Evolutionary conservation across 2,329 filamentous ascomycete genomes (phyloP), one percentile per base, ranked within the genome.

Genomic region (Xylariaceae sp.): DNA sequence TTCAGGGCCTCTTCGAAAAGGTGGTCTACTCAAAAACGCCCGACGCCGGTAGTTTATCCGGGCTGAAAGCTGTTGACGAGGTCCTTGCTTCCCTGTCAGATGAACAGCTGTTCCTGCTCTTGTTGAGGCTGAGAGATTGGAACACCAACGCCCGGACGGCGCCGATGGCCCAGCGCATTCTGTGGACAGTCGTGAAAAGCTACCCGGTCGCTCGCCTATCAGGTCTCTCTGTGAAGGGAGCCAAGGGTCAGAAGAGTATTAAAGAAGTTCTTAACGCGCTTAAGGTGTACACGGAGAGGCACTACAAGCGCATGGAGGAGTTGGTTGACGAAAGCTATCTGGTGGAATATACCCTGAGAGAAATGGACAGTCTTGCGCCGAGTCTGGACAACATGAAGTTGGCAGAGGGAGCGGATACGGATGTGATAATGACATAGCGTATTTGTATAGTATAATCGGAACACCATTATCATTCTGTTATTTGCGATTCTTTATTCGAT

Each of bases 101-200:
- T 67, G 88, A 93, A 67, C 93, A 97, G 72, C 82, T 99, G 11
- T 95, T 90, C 74, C 80, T 85, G 5, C 82, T 99, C 11, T 82
- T 99, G 0, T 79, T 93, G 44, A 82, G 94, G 60, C 76, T 97
- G 50, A 83, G 95, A 51, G 94, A 99, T 75, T 99, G 94, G 94
- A 99, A 99, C 72, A 96, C 94, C 3, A 97, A 97, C 68, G 92
- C 91, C 0, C 83, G 90, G 62, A 96, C 91, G 2, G 88, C 92
- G 0, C 83, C 87, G 4, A 86, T 97, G 1, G 89, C 94, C 0
- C 94, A 99, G 75, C 85, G 88, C 39, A 87, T 99, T 11, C 77
- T 99, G 6, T 88, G 86, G 78, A 85, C 89, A 1, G 71, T 99
- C 6, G 85, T 96, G 55, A 85, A 86, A 65, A 89, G 86, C 60